These are phyloP conservation scores for Cyclotella choctawhatcheeana DNA, from an alignment of 108 stramenopile genomes.

Conservation along the genomic window DNA sequence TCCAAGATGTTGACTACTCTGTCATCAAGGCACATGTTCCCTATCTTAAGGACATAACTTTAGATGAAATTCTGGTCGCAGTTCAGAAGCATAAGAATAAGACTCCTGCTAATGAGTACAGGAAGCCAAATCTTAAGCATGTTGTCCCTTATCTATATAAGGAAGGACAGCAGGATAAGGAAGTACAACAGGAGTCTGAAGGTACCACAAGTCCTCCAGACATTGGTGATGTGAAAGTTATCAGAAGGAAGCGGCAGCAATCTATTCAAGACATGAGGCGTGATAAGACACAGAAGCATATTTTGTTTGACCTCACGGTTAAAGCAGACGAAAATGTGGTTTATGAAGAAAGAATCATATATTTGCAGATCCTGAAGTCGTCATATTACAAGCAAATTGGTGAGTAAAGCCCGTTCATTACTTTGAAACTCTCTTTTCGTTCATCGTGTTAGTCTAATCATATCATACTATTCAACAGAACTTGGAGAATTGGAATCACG, in stretches of 20 bases:
- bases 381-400: conserved; percentile 54
- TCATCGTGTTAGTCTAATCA: conserved; percentile 27
- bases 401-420: conserved; percentile 44
- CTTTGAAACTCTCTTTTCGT: conserved; percentile 35
- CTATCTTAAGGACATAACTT: conserved; percentile 38
- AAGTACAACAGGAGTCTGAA: conserved; percentile 5
- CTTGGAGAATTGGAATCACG: conserved; percentile 57
- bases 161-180: neutral
- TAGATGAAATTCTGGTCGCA: conserved; percentile 55
- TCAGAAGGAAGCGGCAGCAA: neutral
- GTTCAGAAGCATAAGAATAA: conserved; percentile 48
- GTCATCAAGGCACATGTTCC: conserved; percentile 12
- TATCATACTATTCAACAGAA: neutral
- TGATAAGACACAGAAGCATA: conserved; percentile 1
- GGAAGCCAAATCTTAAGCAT: conserved; percentile 49
- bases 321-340: neutral
- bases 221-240: neutral
- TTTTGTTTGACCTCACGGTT: neutral
- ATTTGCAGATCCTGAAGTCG: conserved; percentile 45
- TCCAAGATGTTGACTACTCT: conserved; percentile 2
- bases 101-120: conserved; percentile 42
- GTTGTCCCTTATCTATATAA: conserved; percentile 56
- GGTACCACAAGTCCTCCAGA: neutral
- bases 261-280: conserved; percentile 9
- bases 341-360: conserved; percentile 11